These are phyloP conservation scores for Ramicandelaber brevisporus DNA, from an alignment of 192 early-diverging fungal species.

Conservation along the genomic window DNA sequence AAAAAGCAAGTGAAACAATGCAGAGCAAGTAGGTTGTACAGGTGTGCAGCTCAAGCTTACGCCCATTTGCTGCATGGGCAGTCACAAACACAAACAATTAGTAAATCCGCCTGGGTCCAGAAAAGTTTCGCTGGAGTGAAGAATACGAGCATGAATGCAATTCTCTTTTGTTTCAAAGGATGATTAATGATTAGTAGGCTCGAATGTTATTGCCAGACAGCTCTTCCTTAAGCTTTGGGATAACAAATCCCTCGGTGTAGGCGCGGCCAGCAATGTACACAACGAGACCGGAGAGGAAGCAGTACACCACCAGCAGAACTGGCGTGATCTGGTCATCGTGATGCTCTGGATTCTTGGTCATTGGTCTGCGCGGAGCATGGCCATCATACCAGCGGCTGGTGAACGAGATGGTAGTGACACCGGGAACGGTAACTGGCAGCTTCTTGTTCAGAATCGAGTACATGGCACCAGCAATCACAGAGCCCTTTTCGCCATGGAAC, in stretches of 20 bases:
- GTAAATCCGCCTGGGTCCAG: too few relatives aligned
- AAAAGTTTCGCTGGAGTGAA: too few relatives aligned
- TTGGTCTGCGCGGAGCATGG: slow-evolving; percentile 5
- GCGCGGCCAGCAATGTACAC: slow-evolving; percentile 18
- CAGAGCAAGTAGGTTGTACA: too few relatives aligned
- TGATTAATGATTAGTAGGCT: too few relatives aligned
- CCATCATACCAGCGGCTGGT: slow-evolving; percentile 15
- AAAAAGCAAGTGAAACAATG: too few relatives aligned
- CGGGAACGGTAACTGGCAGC: slow-evolving; percentile 11
- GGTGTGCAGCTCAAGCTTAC: too few relatives aligned
- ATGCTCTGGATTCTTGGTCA: slow-evolving; percentile 13
- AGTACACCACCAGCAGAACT: slow-evolving; percentile 15
- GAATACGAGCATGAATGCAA: too few relatives aligned
- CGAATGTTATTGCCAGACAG: too few relatives aligned
- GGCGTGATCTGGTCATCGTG: slow-evolving; percentile 17
- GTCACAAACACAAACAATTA: too few relatives aligned
- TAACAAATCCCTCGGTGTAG: slow-evolving; percentile 15
- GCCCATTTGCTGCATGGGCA: too few relatives aligned
- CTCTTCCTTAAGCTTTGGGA: slow-evolving; percentile 8
- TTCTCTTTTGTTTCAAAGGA: too few relatives aligned
- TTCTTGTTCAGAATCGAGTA: slow-evolving; percentile 10
- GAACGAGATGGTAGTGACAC: slow-evolving; percentile 15
- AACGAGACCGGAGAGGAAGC: slow-evolving; percentile 12
- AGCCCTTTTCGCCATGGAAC: slow-evolving; percentile 9
- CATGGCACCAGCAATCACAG: slow-evolving; percentile 7